Evolutionary conservation across 73 alveolate genomes (phyloP), one percentile per base, ranked within the genome.

Genomic region (Paramecium pentaurelia): DNA sequence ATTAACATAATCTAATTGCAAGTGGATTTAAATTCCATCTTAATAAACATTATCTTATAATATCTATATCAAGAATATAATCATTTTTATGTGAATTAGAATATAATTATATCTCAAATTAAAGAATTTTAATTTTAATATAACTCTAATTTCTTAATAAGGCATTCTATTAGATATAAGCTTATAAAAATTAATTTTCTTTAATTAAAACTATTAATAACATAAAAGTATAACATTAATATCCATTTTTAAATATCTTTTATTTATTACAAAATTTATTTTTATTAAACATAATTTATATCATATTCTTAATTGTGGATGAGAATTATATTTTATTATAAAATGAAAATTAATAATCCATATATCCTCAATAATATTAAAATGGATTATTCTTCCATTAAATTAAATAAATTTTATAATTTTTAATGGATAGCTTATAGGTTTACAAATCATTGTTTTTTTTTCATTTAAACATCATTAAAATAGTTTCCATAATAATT

Each of bases 371-470:
- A 38, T 38, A 8, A 38, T 9, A 20, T 45, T 18, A 49, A 38
- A 38, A 38, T 1, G 6, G 1, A 36, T 36, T 36, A 36, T 36
- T 36, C 42, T 36, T 38, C 45, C n/a, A n/a, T n/a, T n/a, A n/a
- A 8, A 38, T 38, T 38, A 38, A 38, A 38, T 38, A 38, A 38
- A 38, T 6, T 38, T 38, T 2, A 38, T 38, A 38, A 38, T 38
- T 38, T 6, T 38, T 38, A 40, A 40, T 34, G 95, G 95, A 28
- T 94, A 94, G 47, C 71, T 49, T 1, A 92, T 60, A 18, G 85
- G 86, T 28, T 51, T 60, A 87, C 92, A 92, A 92, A 58, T 92
- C 59, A 92, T 58, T 27, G 42, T 30, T 36, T 94, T 86, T 94
- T 86, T 60, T 94, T 60, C 60, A 86, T 34, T 59, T 92, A 86